These are phyloP conservation scores for Saprolegnia parasitica DNA, from an alignment of 352 stramenopile genomes.

Conservation along the genomic window DNA sequence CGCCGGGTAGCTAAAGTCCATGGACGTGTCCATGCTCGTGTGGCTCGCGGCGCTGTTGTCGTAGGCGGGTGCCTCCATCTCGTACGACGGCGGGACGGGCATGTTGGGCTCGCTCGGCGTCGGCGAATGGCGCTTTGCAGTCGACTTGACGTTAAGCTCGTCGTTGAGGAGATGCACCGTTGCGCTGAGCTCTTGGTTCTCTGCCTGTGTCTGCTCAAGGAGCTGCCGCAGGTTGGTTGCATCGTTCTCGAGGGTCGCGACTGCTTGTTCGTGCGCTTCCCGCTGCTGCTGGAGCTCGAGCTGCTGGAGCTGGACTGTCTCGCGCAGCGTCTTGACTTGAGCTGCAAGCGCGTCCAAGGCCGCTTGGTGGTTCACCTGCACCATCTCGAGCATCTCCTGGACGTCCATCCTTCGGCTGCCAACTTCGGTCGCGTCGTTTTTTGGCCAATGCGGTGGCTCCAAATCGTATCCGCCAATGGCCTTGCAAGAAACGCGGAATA, in stretches of 20 bases:
- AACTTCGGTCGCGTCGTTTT: neutral
- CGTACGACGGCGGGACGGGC: neutral
- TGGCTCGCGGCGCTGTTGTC: neutral
- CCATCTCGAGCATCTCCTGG: conserved; percentile 17
- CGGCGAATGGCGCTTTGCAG: neutral
- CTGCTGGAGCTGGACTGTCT: conserved; percentile 21
- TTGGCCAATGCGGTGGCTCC: neutral
- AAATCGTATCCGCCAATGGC: neutral
- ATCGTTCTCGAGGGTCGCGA: neutral
- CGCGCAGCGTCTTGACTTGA: conserved; percentile 24
- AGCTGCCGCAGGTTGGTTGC: neutral
- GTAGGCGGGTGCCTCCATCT: neutral
- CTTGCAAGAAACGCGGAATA: neutral
- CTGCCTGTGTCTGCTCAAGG: neutral
- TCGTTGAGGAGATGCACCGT: conserved; percentile 26
- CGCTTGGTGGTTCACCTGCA: conserved; percentile 22
- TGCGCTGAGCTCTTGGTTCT: conserved; percentile 1
- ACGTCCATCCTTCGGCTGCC: conserved; percentile 16
- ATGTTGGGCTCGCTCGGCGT: neutral
- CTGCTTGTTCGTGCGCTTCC: neutral
- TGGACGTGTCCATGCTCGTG: conserved; percentile 22
- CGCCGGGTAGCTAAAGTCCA: conserved; percentile 25
- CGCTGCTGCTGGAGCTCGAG: conserved; percentile 16
- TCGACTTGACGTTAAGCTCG: conserved; percentile 23
- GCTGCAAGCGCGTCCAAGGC: conserved; percentile 12